Evolutionary conservation across 768 basidiomycete species (phyloP).

Genomic region (Pleurotus citrinopileatus): DNA sequence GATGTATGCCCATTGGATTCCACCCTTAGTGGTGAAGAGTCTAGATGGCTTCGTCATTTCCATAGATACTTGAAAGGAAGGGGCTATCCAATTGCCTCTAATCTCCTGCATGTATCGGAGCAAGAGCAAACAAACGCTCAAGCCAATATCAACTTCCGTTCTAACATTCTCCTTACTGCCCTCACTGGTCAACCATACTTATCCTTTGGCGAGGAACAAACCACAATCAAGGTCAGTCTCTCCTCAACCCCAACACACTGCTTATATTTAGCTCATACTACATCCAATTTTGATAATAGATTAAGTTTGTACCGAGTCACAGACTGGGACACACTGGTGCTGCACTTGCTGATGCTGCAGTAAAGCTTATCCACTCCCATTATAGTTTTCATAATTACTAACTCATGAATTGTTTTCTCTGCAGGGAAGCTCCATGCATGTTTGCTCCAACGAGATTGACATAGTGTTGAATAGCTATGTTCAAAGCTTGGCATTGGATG

Average conservation of each 20-base stretch:
- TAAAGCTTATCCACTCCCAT: too few species aligned
- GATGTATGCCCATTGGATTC: neutral
- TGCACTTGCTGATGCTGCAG: too few species aligned
- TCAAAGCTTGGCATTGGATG: neutral
- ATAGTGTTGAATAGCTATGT: neutral
- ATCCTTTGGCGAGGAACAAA: neutral
- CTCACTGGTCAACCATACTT: neutral
- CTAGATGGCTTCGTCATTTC: neutral
- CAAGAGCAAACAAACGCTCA: neutral
- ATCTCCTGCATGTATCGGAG: neutral
- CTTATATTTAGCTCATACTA: neutral
- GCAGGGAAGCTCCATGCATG: conserved; percentile 6
- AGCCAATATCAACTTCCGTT: neutral
- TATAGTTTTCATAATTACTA: too few species aligned
- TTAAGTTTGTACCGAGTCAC: too few species aligned
- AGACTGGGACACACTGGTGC: too few species aligned
- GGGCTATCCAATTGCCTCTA: conserved; percentile 1
- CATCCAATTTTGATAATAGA: too few species aligned
- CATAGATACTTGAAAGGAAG: neutral
- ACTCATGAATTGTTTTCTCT: too few species aligned
- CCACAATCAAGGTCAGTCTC: neutral
- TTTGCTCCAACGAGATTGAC: conserved; percentile 3
- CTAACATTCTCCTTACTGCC: conserved; percentile 4
- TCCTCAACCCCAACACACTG: neutral
- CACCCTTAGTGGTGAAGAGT: neutral